Evolutionary conservation across 2,329 filamentous ascomycete genomes (phyloP).

Genomic region (Fonsecaea pugnacius): DNA sequence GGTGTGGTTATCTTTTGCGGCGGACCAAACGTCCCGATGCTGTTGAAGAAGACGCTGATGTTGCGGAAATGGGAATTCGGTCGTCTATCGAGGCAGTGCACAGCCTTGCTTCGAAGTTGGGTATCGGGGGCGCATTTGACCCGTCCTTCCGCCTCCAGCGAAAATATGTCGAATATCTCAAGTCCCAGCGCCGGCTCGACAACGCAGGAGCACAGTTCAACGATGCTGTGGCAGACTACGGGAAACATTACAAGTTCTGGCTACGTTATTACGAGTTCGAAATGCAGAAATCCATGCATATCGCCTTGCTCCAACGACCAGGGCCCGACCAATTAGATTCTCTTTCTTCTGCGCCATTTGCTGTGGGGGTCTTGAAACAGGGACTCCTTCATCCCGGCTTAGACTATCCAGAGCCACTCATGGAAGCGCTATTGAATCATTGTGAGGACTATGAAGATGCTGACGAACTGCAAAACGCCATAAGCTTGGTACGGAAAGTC

Average conservation of each 20-base stretch:
- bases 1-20: constrained; percentile 91
- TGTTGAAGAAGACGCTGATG: constrained; percentile 80
- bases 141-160: constrained; percentile 85
- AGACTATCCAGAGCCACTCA: constrained; percentile 57
- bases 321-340: constrained; percentile 60
- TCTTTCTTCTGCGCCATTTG: constrained; percentile 69
- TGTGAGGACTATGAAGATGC: constrained; percentile 90
- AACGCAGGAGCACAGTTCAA: constrained; percentile 80
- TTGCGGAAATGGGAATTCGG: constrained; percentile 85
- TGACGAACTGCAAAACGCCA: constrained; percentile 71
- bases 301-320: constrained; percentile 56
- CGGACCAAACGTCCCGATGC: constrained; percentile 75
- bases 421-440: constrained; percentile 53
- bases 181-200: constrained; percentile 76
- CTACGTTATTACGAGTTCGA: constrained; percentile 90
- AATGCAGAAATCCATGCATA: constrained; percentile 70
- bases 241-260: constrained; percentile 91
- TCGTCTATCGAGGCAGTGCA: constrained; percentile 85
- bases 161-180: constrained; percentile 89
- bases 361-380: constrained; percentile 75
- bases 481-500: constrained; percentile 73
- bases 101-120: constrained; percentile 73
- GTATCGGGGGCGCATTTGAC: constrained; percentile 78
- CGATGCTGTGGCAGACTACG: constrained; percentile 69
- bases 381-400: constrained; percentile 62